Percentiles rank a stretch among this genome's conserved stretches.
Conservation (phyloP, 1,139 yeast species). For the Pneumocystis wakefieldiae region DNA sequence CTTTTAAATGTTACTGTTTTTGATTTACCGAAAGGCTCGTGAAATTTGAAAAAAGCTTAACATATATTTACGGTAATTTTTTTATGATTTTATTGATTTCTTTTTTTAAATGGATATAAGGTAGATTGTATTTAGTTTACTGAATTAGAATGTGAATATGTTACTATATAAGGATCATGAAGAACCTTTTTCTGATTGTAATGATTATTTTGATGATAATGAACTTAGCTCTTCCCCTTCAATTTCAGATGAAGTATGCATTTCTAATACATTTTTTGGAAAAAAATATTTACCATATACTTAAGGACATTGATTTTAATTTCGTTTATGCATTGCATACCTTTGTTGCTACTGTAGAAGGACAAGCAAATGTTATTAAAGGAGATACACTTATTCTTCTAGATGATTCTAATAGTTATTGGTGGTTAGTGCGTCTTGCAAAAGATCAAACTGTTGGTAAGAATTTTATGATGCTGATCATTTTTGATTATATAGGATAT, state of each 20-base stretch:
- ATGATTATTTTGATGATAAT: neutral
- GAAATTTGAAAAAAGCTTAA: too few species aligned
- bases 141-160: too few species aligned
- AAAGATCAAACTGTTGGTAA: constrained; percentile 30
- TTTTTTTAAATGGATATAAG: too few species aligned
- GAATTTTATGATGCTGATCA: neutral
- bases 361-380: constrained; percentile 66
- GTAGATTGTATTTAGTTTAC: too few species aligned
- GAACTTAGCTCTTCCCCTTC: neutral
- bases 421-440: constrained; percentile 83
- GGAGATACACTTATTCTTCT: constrained; percentile 73
- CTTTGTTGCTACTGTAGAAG: constrained; percentile 84
- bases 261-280: neutral
- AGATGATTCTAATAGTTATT: constrained; percentile 82
- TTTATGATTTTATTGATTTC: too few species aligned
- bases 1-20: too few species aligned
- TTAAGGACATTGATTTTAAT: constrained; percentile 59
- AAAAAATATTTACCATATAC: neutral
- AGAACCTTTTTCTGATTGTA: neutral
- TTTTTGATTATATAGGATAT: constrained; percentile 55
- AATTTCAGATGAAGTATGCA: neutral
- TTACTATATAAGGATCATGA: neutral
- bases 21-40: too few species aligned
- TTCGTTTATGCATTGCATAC: constrained; percentile 76
- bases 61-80: too few species aligned